Conservation (phyloP, 2,329 filamentous ascomycete species). For the Fusarium coffeatum region DNA sequence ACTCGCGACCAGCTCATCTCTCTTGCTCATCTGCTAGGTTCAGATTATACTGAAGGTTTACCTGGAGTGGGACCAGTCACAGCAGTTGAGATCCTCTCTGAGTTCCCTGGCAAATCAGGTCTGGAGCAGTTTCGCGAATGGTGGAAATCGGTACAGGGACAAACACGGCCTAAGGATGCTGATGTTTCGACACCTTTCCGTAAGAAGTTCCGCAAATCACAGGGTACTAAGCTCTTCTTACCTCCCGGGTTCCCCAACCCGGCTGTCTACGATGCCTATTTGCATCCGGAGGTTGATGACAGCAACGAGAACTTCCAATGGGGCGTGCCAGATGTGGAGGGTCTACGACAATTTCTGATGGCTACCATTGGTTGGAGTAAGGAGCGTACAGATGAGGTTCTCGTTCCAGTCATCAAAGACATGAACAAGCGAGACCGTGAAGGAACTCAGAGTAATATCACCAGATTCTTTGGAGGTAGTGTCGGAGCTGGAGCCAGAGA, state of each 20-base stretch:
- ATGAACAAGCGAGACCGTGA: conserved; percentile 91
- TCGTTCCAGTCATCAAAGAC: conserved; percentile 93
- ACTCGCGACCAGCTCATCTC: conserved; percentile 88
- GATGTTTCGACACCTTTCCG: conserved; percentile 74
- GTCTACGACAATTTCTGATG: conserved; percentile 86
- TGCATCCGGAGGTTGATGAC: conserved; percentile 85
- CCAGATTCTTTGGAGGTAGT: conserved; percentile 84
- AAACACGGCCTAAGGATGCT: conserved; percentile 71
- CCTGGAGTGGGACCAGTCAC: conserved; percentile 93
- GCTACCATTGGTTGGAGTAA: conserved; percentile 91
- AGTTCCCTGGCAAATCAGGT: conserved; percentile 74
- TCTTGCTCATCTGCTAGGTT: conserved; percentile 90
- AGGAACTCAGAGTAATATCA: conserved; percentile 96
- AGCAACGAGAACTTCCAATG: conserved; percentile 87
- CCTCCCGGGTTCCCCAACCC: conserved; percentile 81
- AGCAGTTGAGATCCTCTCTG: conserved; percentile 91
- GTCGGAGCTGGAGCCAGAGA: conserved; percentile 75
- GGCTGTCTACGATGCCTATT: conserved; percentile 84
- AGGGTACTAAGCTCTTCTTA: conserved; percentile 87
- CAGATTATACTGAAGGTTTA: conserved; percentile 94
- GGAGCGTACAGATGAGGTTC: conserved; percentile 92
- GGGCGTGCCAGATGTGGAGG: conserved; percentile 93
- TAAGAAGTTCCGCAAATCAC: conserved; percentile 84
- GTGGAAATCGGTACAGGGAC: conserved; percentile 83
- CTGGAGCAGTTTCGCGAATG: conserved; percentile 85